These are phyloP conservation scores for Sarocladiaceae sp. DNA, from an alignment of 2,329 filamentous ascomycete genomes.

Conservation along the genomic window DNA sequence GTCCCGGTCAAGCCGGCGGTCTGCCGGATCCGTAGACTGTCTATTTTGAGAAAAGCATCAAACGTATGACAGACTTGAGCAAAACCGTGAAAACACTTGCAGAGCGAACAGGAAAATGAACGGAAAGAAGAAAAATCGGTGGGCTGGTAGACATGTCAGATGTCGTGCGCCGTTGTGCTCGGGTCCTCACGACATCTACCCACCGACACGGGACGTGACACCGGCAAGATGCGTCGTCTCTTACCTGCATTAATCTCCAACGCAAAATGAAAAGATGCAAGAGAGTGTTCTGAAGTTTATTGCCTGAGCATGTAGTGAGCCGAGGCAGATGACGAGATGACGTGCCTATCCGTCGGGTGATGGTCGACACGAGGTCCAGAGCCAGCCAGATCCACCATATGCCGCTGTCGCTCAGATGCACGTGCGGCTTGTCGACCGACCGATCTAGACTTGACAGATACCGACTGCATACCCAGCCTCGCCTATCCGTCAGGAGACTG, in stretches of 20 bases:
- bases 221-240: not conserved
- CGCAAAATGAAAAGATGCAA: not conserved
- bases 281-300: no score
- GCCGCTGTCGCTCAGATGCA: not conserved
- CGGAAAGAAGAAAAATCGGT: not conserved
- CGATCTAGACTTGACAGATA: no score
- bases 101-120: not conserved
- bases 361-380: not conserved
- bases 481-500: no score
- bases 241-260: not conserved
- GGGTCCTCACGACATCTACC: constrained; percentile 1
- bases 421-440: not conserved
- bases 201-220: constrained; percentile 2
- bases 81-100: not conserved
- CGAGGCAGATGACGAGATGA: not conserved
- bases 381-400: not conserved
- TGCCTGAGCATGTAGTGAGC: not conserved
- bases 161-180: constrained; percentile 3
- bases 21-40: not conserved
- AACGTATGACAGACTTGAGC: not conserved
- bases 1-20: not conserved
- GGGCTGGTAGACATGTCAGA: constrained; percentile 8
- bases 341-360: not conserved
- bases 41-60: not conserved
- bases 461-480: no score